These are phyloP conservation scores for Cladobotryum protrusum DNA, from an alignment of 2,329 filamentous ascomycete genomes.

Conservation along the genomic window DNA sequence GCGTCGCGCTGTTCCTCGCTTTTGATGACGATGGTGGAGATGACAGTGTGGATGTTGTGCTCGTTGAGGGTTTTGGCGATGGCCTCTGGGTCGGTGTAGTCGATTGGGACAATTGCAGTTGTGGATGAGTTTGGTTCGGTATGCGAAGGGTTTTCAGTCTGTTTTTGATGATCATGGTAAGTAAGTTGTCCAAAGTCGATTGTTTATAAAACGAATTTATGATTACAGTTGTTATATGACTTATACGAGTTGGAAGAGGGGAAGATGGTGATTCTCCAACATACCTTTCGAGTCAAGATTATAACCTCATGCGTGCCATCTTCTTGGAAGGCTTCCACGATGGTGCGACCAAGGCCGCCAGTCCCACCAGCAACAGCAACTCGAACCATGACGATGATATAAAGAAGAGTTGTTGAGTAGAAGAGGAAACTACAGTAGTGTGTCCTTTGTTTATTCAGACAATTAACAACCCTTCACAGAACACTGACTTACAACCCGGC, in stretches of 20 bases:
- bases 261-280: no score
- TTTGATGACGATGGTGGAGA: slow-evolving; percentile 32
- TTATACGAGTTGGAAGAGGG: no score
- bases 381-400: neutral
- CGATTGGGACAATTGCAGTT: slow-evolving; percentile 12
- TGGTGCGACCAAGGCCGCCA: slow-evolving; percentile 36
- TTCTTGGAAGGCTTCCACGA: slow-evolving; percentile 36
- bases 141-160: no score
- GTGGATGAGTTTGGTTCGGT: no score
- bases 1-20: slow-evolving; percentile 19
- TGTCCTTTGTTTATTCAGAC: no score
- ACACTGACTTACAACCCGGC: no score
- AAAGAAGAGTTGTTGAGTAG: no score
- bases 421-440: no score
- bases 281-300: slow-evolving; percentile 1
- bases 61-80: slow-evolving; percentile 20
- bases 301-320: slow-evolving; percentile 32
- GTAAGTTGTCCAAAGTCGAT: neutral
- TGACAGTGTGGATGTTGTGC: slow-evolving; percentile 37
- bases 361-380: slow-evolving; percentile 42
- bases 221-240: no score
- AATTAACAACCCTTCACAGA: no score
- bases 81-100: slow-evolving; percentile 21
- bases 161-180: neutral
- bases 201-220: slow-evolving; percentile 16